Evolutionary conservation across 768 basidiomycete genomes (phyloP), one percentile per base, ranked within the genome.

Genomic region (Tylopilus rubrobrunneus): DNA sequence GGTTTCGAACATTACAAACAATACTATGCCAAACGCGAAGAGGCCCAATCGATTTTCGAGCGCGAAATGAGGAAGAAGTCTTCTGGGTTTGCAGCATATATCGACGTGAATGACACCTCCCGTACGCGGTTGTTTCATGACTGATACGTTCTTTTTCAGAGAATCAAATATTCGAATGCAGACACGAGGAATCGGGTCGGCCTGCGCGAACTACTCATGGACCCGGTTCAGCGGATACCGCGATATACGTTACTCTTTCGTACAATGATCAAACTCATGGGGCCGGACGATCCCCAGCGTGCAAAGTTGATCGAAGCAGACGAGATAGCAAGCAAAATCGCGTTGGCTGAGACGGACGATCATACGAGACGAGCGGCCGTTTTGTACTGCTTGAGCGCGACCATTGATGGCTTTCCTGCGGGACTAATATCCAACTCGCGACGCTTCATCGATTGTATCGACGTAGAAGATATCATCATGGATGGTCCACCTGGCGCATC

Each of bases 201-300:
- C 42, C 76, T 98, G 51, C 81, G 94, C 27, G 94, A 96, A 67
- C 81, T 97, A 46, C 78, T 98, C 21, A 96, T 96, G 86, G 95
- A 98, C 60, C 95, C 95, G 15, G 92, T 97, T 6, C 95, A 98
- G 65, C 85, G 95, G 33, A 92, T 98, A 63, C 94, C 95, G 5
- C 79, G 96, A 59, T 98, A 98, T 71, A 95, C 92, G 1, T 76
- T 98, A 25, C 78, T 98, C 59, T 92, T 96, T 71, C 87, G 91
- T 55, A 89, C 81, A 6, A 98, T 98, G 87, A 75, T 95, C 64
- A 92, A 94, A 71, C 81, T 89, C 63, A 90, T 98, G 88, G 78
- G 82, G 14, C 81, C 80, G 0, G 76, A 78, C 45, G 92, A 97
- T 63, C 78, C 83, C 2, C 92, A 94, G 60, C 81, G 91, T 28